phyloP scores from a whole-genome alignment of 2,329 filamentous ascomycete species.

The Diaporthe sp. region DNA sequence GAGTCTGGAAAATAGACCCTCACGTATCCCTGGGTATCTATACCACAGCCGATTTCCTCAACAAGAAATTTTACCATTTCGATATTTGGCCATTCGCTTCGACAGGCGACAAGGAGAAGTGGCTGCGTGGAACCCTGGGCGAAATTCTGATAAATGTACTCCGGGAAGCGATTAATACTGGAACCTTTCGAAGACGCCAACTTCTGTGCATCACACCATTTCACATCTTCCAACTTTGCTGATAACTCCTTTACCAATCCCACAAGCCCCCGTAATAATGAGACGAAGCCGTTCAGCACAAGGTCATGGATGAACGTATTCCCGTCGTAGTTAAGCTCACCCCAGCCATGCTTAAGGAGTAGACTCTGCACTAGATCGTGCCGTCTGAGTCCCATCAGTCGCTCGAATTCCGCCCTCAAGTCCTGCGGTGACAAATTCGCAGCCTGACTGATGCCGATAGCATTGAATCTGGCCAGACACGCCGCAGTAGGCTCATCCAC shows the following conservation, averaged over 20 bases:
- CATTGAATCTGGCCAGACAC: background rate
- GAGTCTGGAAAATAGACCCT: background rate
- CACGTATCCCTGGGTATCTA: slow-evolving; percentile 10
- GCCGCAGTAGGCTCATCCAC: background rate
- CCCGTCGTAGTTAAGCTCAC: background rate
- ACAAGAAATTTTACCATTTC: slow-evolving; percentile 20
- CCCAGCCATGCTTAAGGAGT: slow-evolving; percentile 16
- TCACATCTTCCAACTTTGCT: background rate
- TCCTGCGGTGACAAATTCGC: background rate
- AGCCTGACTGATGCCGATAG: background rate
- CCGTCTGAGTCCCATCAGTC: slow-evolving; percentile 17
- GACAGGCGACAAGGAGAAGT: slow-evolving; percentile 12
- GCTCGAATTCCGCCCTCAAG: background rate
- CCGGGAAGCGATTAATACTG: background rate
- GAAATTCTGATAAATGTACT: no score
- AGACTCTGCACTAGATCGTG: slow-evolving; percentile 19
- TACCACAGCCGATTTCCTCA: background rate
- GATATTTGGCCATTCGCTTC: slow-evolving; percentile 18
- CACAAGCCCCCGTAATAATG: background rate
- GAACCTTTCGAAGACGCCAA: background rate
- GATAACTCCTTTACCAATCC: background rate
- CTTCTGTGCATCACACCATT: slow-evolving; percentile 9
- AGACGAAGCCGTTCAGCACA: slow-evolving; percentile 2
- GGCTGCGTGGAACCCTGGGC: slow-evolving; percentile 4
- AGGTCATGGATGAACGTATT: slow-evolving; percentile 17